Percentiles rank a stretch among this genome's conserved stretches.
Conservation (phyloP, 208 protist species). For the Kentomonas sorsogonicus region DNA sequence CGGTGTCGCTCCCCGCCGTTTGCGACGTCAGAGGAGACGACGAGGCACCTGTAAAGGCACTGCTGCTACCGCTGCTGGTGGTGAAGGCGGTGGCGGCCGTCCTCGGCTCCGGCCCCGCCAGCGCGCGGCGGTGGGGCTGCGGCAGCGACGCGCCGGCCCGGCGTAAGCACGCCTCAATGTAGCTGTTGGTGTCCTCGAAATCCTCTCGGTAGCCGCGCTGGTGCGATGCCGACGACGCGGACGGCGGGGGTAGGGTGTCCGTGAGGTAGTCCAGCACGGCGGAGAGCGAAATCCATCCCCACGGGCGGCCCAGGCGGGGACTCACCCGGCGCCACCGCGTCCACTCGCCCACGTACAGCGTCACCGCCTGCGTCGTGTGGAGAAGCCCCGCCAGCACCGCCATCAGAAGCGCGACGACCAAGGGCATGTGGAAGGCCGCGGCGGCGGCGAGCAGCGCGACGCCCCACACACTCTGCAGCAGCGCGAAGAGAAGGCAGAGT, state of each 20-base stretch:
- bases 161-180: too few relatives aligned
- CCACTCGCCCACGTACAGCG: slow-evolving; percentile 35
- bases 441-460: slow-evolving; percentile 42
- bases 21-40: too few relatives aligned
- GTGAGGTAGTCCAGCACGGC: slow-evolving; percentile 15
- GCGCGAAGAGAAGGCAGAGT: slow-evolving; percentile 43
- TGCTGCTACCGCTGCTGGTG: too few relatives aligned
- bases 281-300: slow-evolving; percentile 16
- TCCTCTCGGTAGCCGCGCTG: too few relatives aligned
- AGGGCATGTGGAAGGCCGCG: slow-evolving; percentile 51
- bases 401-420: slow-evolving; percentile 43
- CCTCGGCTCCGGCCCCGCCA: background rate
- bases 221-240: too few relatives aligned
- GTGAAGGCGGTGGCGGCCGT: too few relatives aligned
- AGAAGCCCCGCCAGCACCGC: slow-evolving; percentile 30
- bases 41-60: too few relatives aligned
- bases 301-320: slow-evolving; percentile 2
- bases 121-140: background rate
- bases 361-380: slow-evolving; percentile 26
- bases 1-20: too few relatives aligned
- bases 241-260: too few relatives aligned
- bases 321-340: slow-evolving; percentile 24
- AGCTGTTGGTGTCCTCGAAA: too few relatives aligned
- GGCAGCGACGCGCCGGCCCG: background rate
- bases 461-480: slow-evolving; percentile 50